Conservation (phyloP, 73 alveolate genomes). For the Tetrahymena malaccensis region DNA sequence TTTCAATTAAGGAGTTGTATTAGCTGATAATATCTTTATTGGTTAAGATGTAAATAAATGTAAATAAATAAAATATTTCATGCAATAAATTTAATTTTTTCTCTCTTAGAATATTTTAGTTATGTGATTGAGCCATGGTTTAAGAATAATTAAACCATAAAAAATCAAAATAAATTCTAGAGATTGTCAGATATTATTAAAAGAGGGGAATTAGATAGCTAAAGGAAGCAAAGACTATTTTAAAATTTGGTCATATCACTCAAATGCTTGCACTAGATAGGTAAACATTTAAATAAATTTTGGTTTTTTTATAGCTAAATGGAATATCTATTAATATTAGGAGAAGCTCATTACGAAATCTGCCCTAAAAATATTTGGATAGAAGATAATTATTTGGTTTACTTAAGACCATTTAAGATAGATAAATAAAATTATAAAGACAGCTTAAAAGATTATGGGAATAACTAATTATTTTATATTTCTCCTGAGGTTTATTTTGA, state of each 20-base stretch:
- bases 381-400: not conserved
- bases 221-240: not conserved
- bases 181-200: not conserved
- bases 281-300: not conserved
- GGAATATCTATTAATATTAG: not conserved
- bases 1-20: not conserved
- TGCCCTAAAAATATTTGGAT: not conserved
- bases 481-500: not conserved
- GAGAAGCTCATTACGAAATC: not conserved
- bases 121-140: not conserved
- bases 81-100: not conserved
- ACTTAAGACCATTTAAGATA: not conserved
- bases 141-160: not conserved
- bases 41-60: not conserved
- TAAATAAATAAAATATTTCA: not conserved
- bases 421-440: not conserved
- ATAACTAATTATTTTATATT: not conserved
- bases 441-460: not conserved
- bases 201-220: not conserved
- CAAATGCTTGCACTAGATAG: not conserved
- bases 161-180: not conserved
- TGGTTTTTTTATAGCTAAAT: not conserved
- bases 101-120: not conserved
- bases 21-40: not conserved
- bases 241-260: not conserved